phyloP scores from a whole-genome alignment of 176 grass and related monocot species.

The Ensete ventricosum region DNA sequence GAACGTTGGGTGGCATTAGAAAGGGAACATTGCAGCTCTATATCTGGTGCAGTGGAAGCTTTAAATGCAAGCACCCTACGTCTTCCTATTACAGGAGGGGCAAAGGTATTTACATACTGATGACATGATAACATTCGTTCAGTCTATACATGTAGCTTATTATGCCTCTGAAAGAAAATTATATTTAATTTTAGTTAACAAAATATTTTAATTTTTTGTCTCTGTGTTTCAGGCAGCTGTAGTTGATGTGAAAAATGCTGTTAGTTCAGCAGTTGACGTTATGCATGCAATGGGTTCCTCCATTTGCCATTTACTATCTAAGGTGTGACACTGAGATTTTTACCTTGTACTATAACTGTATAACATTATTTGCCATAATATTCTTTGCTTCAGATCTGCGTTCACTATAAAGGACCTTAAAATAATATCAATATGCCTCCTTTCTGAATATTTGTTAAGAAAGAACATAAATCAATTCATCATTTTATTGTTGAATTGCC shows the following conservation, averaged over 20 bases:
- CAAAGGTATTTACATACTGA: conserved; percentile 1
- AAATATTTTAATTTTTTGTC: conserved; percentile 11
- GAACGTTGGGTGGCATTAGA: conserved; percentile 58
- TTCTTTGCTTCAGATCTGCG: conserved; percentile 1
- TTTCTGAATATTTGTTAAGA: not conserved
- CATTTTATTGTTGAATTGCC: not conserved
- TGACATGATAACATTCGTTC: not conserved
- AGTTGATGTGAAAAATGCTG: conserved; percentile 74
- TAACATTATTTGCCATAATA: not conserved
- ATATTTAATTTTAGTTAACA: conserved; percentile 17
- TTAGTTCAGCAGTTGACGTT: conserved; percentile 89
- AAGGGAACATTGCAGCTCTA: conserved; percentile 47
- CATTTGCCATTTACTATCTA: conserved; percentile 66
- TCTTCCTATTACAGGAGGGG: conserved; percentile 48
- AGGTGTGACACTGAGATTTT: conserved; percentile 32
- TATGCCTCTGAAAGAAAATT: conserved; percentile 21
- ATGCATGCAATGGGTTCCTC: conserved; percentile 92
- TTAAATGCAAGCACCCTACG: conserved; percentile 81
- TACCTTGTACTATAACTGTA: not conserved
- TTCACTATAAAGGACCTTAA: not conserved
- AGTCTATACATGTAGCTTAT: not conserved
- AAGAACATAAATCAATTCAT: not conserved
- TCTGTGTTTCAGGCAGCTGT: conserved; percentile 59
- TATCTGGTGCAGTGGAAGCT: conserved; percentile 50
- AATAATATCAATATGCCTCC: not conserved